These are phyloP conservation scores for Suhomyces sp. DNA, from an alignment of 805 yeast genomes.

Conservation along the genomic window DNA sequence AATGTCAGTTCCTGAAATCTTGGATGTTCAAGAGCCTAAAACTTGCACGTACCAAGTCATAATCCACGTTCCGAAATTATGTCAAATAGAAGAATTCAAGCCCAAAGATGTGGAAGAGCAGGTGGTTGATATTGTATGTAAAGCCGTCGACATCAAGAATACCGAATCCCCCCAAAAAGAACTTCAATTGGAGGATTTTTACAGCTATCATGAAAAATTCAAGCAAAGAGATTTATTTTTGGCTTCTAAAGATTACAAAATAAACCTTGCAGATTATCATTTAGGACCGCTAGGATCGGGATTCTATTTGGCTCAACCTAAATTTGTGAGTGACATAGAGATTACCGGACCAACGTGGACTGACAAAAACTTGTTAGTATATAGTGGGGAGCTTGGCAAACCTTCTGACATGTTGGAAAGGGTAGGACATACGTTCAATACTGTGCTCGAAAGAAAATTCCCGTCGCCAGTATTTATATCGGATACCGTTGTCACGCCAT, in stretches of 20 bases:
- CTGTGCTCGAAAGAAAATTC: constrained; percentile 22
- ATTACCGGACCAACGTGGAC: constrained; percentile 19
- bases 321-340: constrained; percentile 9
- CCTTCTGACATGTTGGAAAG: constrained; percentile 14
- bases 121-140: constrained; percentile 29
- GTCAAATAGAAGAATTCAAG: constrained; percentile 36
- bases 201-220: constrained; percentile 7
- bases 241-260: constrained; percentile 9
- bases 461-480: constrained; percentile 22
- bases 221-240: neutral
- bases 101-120: constrained; percentile 23
- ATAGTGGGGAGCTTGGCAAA: constrained; percentile 14
- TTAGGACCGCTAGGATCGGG: constrained; percentile 31
- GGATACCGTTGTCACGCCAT: neutral
- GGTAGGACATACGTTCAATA: constrained; percentile 19
- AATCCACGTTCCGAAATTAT: constrained; percentile 49
- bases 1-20: constrained; percentile 31
- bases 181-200: constrained; percentile 13
- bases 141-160: constrained; percentile 11
- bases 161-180: constrained; percentile 1
- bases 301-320: constrained; percentile 24
- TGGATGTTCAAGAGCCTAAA: constrained; percentile 48
- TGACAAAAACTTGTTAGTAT: constrained; percentile 21
- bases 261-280: constrained; percentile 25
- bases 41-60: constrained; percentile 58